Evolutionary conservation across 345 rosid genomes (phyloP).

Genomic region (Raphanus raphanistrum): DNA sequence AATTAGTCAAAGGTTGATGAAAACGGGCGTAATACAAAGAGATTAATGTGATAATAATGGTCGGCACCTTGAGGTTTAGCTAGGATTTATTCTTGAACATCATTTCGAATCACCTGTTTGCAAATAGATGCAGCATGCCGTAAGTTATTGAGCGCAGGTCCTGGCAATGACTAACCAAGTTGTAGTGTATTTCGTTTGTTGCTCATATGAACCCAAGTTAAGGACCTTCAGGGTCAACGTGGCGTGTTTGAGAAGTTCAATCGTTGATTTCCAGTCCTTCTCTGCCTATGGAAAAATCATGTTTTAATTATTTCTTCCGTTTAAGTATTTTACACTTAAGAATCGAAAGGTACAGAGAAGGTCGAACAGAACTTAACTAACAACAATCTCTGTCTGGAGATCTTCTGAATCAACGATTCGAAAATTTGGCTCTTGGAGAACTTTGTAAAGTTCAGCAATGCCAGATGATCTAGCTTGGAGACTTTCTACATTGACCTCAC

Average conservation of each 20-base stretch:
- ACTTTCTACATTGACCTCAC: conserved; percentile 39
- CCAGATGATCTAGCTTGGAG: conserved; percentile 35
- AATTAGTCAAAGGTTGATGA: not conserved
- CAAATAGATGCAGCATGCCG: conserved; percentile 75
- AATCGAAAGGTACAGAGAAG: not conserved
- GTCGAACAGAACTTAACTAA: conserved; percentile 44
- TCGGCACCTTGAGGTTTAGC: conserved; percentile 60
- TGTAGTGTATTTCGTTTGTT: conserved; percentile 56
- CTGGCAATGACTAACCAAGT: conserved; percentile 64
- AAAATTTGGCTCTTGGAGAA: conserved; percentile 57
- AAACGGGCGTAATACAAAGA: not conserved
- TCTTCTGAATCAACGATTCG: conserved; percentile 64
- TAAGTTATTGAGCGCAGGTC: conserved; percentile 71
- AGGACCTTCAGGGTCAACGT: conserved; percentile 55
- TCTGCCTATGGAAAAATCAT: conserved; percentile 56
- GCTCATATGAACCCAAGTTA: conserved; percentile 53
- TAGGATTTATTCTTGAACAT: conserved; percentile 49
- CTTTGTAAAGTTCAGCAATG: conserved; percentile 43
- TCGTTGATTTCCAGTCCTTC: conserved; percentile 50
- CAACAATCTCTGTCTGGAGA: conserved; percentile 51
- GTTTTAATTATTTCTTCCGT: not conserved
- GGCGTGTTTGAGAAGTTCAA: conserved; percentile 62
- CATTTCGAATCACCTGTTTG: conserved; percentile 55
- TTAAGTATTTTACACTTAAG: not conserved
- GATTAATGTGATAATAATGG: not conserved